A percentile compares a stretch with the other conserved stretches of the same genome.
These are phyloP conservation scores for Starmerella powellii DNA, from an alignment of 805 yeast species.

Conservation along the genomic window DNA sequence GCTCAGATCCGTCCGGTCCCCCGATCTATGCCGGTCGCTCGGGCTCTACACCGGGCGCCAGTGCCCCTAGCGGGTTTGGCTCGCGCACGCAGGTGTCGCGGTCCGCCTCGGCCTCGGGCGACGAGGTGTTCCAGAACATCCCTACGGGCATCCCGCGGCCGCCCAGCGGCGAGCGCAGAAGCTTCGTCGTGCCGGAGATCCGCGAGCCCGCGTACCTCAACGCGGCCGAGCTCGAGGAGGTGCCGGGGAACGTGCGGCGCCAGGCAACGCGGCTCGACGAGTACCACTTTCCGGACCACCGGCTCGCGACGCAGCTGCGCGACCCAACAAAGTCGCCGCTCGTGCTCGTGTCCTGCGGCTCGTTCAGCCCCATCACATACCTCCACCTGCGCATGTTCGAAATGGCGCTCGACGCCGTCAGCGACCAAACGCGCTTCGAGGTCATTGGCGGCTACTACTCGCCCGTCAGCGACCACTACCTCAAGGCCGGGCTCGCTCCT, in stretches of 20 bases:
- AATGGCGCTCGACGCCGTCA: slow-evolving; percentile 90
- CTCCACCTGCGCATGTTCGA: slow-evolving; percentile 94
- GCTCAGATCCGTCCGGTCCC: no score
- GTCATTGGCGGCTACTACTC: slow-evolving; percentile 94
- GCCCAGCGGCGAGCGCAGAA: slow-evolving; percentile 24
- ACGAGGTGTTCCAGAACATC: slow-evolving; percentile 15
- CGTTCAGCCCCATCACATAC: slow-evolving; percentile 91
- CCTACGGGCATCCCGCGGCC: slow-evolving; percentile 23
- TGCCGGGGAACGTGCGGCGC: slow-evolving; percentile 83
- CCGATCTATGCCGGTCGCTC: no score
- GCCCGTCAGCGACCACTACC: slow-evolving; percentile 82
- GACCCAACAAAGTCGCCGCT: slow-evolving; percentile 76
- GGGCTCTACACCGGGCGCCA: neutral
- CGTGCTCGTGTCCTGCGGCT: slow-evolving; percentile 94
- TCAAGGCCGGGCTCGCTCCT: slow-evolving; percentile 84
- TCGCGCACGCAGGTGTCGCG: no score
- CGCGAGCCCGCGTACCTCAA: slow-evolving; percentile 24
- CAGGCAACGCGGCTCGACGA: slow-evolving; percentile 62
- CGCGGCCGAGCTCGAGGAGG: slow-evolving; percentile 91
- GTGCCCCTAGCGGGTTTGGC: no score
- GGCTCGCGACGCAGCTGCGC: slow-evolving; percentile 55
- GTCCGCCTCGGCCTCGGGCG: neutral
- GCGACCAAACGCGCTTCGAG: slow-evolving; percentile 86
- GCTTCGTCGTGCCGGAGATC: slow-evolving; percentile 24
- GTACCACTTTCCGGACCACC: slow-evolving; percentile 78